Conservation (phyloP, 139 green algal genomes). For the Eudorina sp. region DNA sequence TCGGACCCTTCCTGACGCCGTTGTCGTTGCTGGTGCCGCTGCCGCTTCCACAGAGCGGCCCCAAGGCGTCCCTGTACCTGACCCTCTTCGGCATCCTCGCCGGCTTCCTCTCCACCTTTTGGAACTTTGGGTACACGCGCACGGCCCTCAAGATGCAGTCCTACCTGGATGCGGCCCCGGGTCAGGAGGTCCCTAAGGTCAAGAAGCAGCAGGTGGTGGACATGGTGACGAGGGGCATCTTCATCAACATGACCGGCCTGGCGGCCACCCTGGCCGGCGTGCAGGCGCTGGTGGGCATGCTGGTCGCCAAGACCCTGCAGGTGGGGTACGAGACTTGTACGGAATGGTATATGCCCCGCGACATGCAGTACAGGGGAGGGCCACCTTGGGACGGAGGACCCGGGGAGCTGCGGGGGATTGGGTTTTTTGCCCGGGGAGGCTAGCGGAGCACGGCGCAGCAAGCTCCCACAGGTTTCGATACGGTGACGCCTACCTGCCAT, state of each 20-base stretch:
- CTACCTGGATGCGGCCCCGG: conserved; percentile 77
- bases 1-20: too few relatives aligned
- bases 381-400: too few relatives aligned
- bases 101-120: conserved; percentile 94
- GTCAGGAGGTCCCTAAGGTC: conserved; percentile 64
- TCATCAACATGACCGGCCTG: conserved; percentile 88
- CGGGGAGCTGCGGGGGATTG: too few relatives aligned
- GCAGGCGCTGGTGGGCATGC: conserved; percentile 76
- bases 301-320: conserved; percentile 97
- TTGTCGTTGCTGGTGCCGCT: too few relatives aligned
- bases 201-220: conserved; percentile 83
- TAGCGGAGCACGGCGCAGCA: too few relatives aligned
- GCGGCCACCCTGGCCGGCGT: conserved; percentile 80
- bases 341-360: too few relatives aligned
- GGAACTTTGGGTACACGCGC: conserved; percentile 89
- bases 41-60: conserved; percentile 84
- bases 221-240: conserved; percentile 78
- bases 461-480: too few relatives aligned
- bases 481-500: too few relatives aligned
- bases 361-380: too few relatives aligned
- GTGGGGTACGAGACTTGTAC: too few relatives aligned
- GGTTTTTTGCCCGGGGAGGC: too few relatives aligned
- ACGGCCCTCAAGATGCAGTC: conserved; percentile 74
- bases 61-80: conserved; percentile 89
- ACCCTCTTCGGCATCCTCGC: conserved; percentile 93